A percentile compares a stretch with the other conserved stretches of the same genome.
Evolutionary conservation across 805 yeast genomes (phyloP).

Genomic region (Naumovozyma baii): DNA sequence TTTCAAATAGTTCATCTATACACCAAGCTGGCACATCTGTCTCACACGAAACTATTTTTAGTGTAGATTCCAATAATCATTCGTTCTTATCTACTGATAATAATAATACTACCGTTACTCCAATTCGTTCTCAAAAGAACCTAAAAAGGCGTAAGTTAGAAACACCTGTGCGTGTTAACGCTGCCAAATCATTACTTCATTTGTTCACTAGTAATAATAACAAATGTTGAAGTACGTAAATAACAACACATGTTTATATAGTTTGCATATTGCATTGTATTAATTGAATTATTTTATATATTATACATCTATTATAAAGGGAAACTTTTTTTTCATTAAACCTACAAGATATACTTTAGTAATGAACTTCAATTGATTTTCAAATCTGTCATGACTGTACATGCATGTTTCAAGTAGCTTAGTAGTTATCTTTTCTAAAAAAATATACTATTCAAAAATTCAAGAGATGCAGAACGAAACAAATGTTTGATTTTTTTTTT

Average conservation of each 20-base stretch:
- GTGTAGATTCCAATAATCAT: not conserved
- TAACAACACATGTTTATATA: too few species aligned
- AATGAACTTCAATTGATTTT: too few species aligned
- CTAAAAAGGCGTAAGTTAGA: slow-evolving; percentile 8
- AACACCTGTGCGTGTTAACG: slow-evolving; percentile 30
- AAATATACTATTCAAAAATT: too few species aligned
- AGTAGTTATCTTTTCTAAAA: too few species aligned
- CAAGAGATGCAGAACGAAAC: too few species aligned
- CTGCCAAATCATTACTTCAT: slow-evolving; percentile 29
- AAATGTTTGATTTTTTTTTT: too few species aligned
- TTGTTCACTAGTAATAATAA: slow-evolving; percentile 21
- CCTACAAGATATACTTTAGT: too few species aligned
- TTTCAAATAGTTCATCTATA: not conserved
- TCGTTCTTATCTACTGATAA: not conserved
- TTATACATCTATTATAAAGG: not conserved
- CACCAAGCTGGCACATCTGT: not conserved
- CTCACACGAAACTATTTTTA: not conserved
- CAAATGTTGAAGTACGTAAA: too few species aligned
- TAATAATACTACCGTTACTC: slow-evolving; percentile 4
- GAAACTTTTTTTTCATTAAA: too few species aligned
- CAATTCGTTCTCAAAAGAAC: slow-evolving; percentile 5
- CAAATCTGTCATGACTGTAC: too few species aligned
- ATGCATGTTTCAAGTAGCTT: too few species aligned
- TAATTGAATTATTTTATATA: not conserved
- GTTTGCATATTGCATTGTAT: not conserved